Conservation (phyloP, 805 yeast genomes). For the Sugiyamaella qingdaonensis region DNA sequence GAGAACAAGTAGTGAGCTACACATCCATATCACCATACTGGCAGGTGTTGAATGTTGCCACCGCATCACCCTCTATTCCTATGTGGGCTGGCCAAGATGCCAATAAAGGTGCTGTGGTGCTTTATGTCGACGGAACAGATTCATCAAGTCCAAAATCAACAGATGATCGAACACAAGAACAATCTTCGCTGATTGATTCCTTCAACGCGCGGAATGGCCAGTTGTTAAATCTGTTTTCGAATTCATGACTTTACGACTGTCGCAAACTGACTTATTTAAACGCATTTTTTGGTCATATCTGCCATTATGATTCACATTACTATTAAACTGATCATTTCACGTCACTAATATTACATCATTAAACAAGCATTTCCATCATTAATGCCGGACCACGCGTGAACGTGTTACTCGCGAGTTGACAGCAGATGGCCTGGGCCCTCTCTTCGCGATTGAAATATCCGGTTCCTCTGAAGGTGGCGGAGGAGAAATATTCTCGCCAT, state of each 20-base stretch:
- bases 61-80: constrained; percentile 15
- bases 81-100: constrained; percentile 10
- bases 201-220: constrained; percentile 19
- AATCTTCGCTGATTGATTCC: background rate
- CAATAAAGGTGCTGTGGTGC: background rate
- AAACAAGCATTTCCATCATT: background rate
- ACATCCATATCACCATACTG: constrained; percentile 36
- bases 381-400: background rate
- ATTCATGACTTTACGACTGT: too few relatives aligned
- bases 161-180: background rate
- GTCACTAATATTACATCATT: background rate
- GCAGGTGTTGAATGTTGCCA: constrained; percentile 32
- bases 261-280: too few relatives aligned
- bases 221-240: background rate
- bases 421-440: background rate
- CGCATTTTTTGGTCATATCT: too few relatives aligned
- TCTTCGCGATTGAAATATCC: background rate
- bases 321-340: background rate
- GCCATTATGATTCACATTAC: background rate
- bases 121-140: constrained; percentile 11
- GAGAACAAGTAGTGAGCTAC: constrained; percentile 27
- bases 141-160: background rate
- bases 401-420: background rate
- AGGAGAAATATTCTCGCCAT: background rate
- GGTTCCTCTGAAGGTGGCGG: background rate